Evolutionary conservation across 2,329 filamentous ascomycete species (phyloP).

Genomic region (Setomelanomma holmii): DNA sequence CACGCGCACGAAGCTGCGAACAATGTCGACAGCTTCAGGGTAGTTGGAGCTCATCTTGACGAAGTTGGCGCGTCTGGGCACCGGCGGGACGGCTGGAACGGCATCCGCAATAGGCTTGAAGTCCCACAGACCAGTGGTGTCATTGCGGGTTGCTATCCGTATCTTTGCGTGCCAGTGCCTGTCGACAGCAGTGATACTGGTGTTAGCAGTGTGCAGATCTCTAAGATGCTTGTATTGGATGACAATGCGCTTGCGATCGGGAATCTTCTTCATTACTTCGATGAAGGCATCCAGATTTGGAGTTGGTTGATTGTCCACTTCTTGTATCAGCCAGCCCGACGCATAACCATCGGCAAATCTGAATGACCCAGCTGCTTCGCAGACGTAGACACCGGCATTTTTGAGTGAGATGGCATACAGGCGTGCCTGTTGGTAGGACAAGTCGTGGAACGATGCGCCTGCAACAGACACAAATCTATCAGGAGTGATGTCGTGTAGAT

Average conservation of each 20-base stretch:
- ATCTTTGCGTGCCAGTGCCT: conserved; percentile 97
- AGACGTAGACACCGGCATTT: conserved; percentile 81
- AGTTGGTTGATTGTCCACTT: conserved; percentile 89
- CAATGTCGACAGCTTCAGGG: conserved; percentile 88
- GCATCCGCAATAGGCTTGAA: conserved; percentile 85
- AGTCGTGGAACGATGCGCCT: conserved; percentile 91
- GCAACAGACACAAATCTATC: conserved; percentile 95
- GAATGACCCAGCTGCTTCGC: conserved; percentile 93
- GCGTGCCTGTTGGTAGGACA: conserved; percentile 97
- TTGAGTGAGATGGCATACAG: conserved; percentile 91
- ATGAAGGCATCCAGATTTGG: conserved; percentile 88
- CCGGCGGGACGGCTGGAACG: conserved; percentile 74
- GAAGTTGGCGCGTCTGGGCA: conserved; percentile 83
- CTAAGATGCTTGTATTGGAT: conserved; percentile 95
- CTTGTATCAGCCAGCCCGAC: conserved; percentile 92
- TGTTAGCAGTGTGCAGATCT: conserved; percentile 93
- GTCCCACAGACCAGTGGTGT: conserved; percentile 90
- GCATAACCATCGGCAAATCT: conserved; percentile 86
- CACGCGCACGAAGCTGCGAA: conserved; percentile 93
- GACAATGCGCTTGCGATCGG: conserved; percentile 81
- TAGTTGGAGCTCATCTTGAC: conserved; percentile 90
- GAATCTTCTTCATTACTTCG: conserved; percentile 86
- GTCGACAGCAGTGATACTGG: conserved; percentile 89
- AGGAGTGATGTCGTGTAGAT: conserved; percentile 93
- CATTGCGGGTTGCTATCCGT: conserved; percentile 89